Evolutionary conservation across 495 filamentous ascomycete genomes (phyloP).

Genomic region (Letharia columbiana): DNA sequence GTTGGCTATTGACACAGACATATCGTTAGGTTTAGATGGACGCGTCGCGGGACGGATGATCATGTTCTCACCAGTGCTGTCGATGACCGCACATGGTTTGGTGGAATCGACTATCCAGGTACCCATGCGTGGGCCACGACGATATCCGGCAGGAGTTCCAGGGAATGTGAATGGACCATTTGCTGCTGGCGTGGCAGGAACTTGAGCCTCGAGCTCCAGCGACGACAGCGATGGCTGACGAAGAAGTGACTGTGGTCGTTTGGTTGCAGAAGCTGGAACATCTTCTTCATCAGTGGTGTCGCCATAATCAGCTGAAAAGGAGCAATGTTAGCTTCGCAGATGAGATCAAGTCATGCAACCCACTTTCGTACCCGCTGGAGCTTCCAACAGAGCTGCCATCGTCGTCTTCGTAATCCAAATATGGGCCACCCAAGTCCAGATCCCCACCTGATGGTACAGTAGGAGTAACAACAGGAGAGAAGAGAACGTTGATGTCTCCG

Average conservation of each 20-base stretch:
- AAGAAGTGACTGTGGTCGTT: constrained; percentile 48
- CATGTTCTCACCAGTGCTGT: constrained; percentile 60
- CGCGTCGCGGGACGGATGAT: constrained; percentile 52
- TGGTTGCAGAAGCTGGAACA: constrained; percentile 47
- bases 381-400: constrained; percentile 46
- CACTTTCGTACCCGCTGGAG: constrained; percentile 76
- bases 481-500: constrained; percentile 13
- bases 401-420: constrained; percentile 37
- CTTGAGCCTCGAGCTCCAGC: neutral
- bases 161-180: constrained; percentile 31
- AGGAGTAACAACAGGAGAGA: constrained; percentile 1
- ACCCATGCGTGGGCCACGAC: constrained; percentile 49
- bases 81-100: constrained; percentile 66
- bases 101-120: constrained; percentile 48
- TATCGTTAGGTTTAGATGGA: constrained; percentile 4
- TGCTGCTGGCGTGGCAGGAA: constrained; percentile 18
- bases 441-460: constrained; percentile 34
- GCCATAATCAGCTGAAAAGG: constrained; percentile 58
- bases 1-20: constrained; percentile 30
- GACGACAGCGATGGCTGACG: constrained; percentile 42
- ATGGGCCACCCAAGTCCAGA: constrained; percentile 22
- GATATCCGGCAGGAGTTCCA: constrained; percentile 38
- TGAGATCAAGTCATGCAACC: constrained; percentile 34
- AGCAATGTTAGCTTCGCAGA: constrained; percentile 44
- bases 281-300: constrained; percentile 81